Base-by-base conservation (phyloP, 106 monocot genomes). In the Vanilla planifolia region DNA sequence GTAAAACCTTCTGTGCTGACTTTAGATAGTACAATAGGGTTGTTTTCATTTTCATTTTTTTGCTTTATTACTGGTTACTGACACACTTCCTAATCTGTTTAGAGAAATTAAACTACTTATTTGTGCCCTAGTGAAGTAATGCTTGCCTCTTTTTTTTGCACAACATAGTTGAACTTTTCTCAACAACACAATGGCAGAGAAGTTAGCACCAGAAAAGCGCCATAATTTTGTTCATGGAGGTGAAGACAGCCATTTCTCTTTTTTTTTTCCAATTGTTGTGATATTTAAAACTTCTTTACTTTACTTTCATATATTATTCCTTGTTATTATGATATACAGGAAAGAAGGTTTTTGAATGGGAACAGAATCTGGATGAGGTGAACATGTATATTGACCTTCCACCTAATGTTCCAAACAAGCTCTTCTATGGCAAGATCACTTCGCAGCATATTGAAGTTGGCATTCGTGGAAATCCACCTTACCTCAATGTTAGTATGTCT, bases 311-410 rank as follows among this genome's bases (percentile, higher is more conserved):
- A 1, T 21, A n/a, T 43, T 63, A 13, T 46, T 22, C 51, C 37
- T 46, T n/a, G 43, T 22, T 13, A 50, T 36, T 27, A 6, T 34
- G 5, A 57, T 34, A 28, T 56, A 33, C 44, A 88, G 88, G 76
- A 8, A 72, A 88, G 79, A 88, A 88, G 71, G 83, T 88, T 32
- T 83, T 88, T 51, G 88, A 88, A 58, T 88, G 88, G 88, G 88
- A 88, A 40, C 88, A 88, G 61, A 88, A 76, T 34, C 67, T 88
- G 29, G 88, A 88, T 27, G 83, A 88, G 45, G 76, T 88, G 35
- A 83, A 88, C 55, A 56, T 88, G 30, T 88, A 80, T 76, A 80
- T 88, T 55, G 73, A 76, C 11, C 83, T 88, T 46, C 88, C 88
- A 6, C 66, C 78, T 2, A 48, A 68, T 27, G 88, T 88, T 37